Base-by-base conservation (phyloP, 345 rosid genomes). In the Gossypium australe region DNA sequence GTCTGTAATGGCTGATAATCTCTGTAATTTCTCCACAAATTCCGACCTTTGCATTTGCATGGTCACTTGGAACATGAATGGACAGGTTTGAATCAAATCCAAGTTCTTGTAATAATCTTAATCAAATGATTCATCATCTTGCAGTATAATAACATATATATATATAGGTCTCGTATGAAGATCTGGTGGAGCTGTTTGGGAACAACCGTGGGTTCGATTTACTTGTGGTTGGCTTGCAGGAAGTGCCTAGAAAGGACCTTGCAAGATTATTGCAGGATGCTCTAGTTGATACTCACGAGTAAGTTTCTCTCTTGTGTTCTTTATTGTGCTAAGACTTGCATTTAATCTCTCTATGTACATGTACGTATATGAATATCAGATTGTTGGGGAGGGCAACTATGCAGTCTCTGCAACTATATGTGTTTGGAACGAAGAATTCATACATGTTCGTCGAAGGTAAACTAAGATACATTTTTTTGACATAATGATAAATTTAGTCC, bases 41-140 rank as follows among this genome's bases (percentile, higher is more conserved):
- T 82, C 92, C 2, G 86, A 87, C 70, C 77, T 89, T 63, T 89
- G 97, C 67, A 87, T 91, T 75, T 89, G 89, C 77, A 44, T 78
- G 6, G 79, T 91, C 24, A 91, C 97, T 48, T 91, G 97, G 94
- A 91, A 91, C 83, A 89, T 86, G 92, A 91, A 91, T 71, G 97
- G 97, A 66, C 83, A 84, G 87, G 92, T 91, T 65, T 44, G 52
- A 59, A 22, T 57, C 2, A 20, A 34, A 18, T 41, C 29, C 41
- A 34, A 12, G 25, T 20, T 22, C 55, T 20, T 44, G 29, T 43
- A 10, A 16, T 43, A n/a, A 16, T n/a, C 25, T 22, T 22, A 22
- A 57, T 57, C 27, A 62, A 11, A 16, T 18, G 1, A 14, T 1
- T 8, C 9, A 1, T n/a, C 2, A n/a, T 65, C 49, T 13, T 38